These are phyloP conservation scores for Trichothecium sympodiale DNA, from an alignment of 2,329 filamentous ascomycete species.

Conservation along the genomic window DNA sequence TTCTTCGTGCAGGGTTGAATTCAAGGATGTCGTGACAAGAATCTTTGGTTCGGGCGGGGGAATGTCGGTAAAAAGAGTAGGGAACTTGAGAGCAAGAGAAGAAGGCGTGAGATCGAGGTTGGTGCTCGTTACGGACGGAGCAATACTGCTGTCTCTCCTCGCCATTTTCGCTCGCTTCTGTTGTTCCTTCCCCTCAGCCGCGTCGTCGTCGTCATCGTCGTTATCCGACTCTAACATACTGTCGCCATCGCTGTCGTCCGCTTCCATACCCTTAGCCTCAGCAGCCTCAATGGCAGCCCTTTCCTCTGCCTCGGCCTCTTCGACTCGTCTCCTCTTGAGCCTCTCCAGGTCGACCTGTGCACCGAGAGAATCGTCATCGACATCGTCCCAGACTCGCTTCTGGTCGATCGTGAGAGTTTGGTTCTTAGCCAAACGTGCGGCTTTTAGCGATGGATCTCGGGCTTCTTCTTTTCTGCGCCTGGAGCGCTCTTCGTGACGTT, in stretches of 20 bases:
- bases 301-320: conserved; percentile 40
- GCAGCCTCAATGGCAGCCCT: conserved; percentile 32
- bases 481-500: conserved; percentile 67
- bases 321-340: conserved; percentile 44
- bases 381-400: conserved; percentile 84
- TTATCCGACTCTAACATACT: conserved; percentile 68
- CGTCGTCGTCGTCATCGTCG: conserved; percentile 38
- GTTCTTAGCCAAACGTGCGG: conserved; percentile 65
- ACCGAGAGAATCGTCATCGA: conserved; percentile 48
- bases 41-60: conserved; percentile 64
- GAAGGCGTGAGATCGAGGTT: conserved; percentile 53
- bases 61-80: conserved; percentile 48
- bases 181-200: conserved; percentile 28
- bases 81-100: conserved; percentile 49
- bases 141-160: conserved; percentile 36
- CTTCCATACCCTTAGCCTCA: conserved; percentile 27
- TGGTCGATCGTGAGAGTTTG: conserved; percentile 72
- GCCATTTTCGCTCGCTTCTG: conserved; percentile 33
- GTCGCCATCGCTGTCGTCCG: conserved; percentile 49
- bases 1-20: conserved; percentile 78
- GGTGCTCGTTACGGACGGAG: conserved; percentile 50
- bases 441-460: conserved; percentile 65
- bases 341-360: conserved; percentile 47
- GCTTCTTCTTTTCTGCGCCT: conserved; percentile 75
- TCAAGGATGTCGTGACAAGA: conserved; percentile 81